Base-by-base conservation (phyloP, 116 monocot genomes). In the Thalassia testudinum region DNA sequence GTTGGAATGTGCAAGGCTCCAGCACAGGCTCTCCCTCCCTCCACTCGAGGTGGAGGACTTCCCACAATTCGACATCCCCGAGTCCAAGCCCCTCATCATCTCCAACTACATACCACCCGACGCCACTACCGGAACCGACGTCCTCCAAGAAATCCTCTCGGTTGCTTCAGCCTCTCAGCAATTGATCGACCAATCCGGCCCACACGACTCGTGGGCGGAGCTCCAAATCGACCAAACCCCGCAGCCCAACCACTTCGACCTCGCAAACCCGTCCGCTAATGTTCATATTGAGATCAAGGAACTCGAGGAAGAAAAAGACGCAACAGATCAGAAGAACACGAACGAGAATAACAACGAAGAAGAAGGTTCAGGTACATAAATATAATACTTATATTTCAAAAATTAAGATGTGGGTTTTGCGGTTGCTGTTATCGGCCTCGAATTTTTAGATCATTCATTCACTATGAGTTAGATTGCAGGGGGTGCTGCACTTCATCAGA, bases 1-100 rank as follows among this genome's bases (percentile, higher is more conserved):
- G 65, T 49, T 83, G 50, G 86, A 92, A 37, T 92, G 86, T 63
- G 86, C 92, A 12, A 75, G 83, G 75, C 43, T 92, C 24, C 83
- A 83, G 23, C 75, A 92, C 45, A 72, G 87, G 42, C 65, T 92
- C 65, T 68, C 78, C 27, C 34, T 86, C 62, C 92, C 92, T 5
- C 64, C 79, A 19, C 37, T 79, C 29, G 77, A 80, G 59, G 74
- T 78, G 18, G 82, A 86, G 8, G 86, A 86, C 38, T 82, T 75
- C 55, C 77, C 79, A 2, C 72, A 68, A 2, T 0, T 75, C 1
- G 69, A 82, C 49, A 18, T 74, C 4, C 30, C 19, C 7, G 64
- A 70, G 20, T 50, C 75, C 0, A 82, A 72, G 18, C 5, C 37
- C 64, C 37, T 69, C 26, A 63, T 69, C 29, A 26, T 65, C 1